Evolutionary conservation across 345 rosid species (phyloP), one percentile per base, ranked within the genome.

Genomic region (Sisymbrium altissimum): DNA sequence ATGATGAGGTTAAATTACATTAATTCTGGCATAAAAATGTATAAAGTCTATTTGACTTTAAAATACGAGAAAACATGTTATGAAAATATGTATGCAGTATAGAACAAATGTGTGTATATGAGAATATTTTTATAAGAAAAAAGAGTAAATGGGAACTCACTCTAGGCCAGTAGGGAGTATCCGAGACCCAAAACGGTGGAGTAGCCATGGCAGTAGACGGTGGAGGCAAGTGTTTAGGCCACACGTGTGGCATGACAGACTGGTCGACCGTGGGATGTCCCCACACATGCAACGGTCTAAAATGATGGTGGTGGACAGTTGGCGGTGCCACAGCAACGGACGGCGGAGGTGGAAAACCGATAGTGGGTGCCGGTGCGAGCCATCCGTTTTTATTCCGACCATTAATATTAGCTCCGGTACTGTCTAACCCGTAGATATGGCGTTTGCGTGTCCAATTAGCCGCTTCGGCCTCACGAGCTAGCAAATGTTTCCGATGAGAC

Each of bases 251-350:
- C 59, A 70, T 70, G 11, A 70, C 41, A 4, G 80, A 77, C 5
- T 70, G 80, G 35, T 77, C 80, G 19, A 64, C 76, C 48, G 80
- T 77, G 27, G 99, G 99, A 76, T 94, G 99, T 38, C 99, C 99
- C 99, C 99, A 94, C 9, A 91, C 99, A 65, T 88, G 89, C 74
- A 89, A 78, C 4, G 97, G 98, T 81, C 92, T 84, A 61, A 83
- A 87, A 57, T 58, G 84, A 60, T 64, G 84, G 55, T 78, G 84
- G 67, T 70, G 87, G 61, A 75, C 85, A 72, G 82, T 53, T 43
- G 88, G 71, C 3, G 92, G 94, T 0, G 61, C 46, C 0, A 72
- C 76, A 30, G 64, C 56, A 35, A 45, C n/a, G 0, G 77, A 33
- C 0, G 72, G 68, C 0, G 64, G 58, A 1, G 75, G 72, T 2